These are phyloP conservation scores for Taphrina sp. DNA, from an alignment of 1,139 yeast genomes.

Conservation along the genomic window DNA sequence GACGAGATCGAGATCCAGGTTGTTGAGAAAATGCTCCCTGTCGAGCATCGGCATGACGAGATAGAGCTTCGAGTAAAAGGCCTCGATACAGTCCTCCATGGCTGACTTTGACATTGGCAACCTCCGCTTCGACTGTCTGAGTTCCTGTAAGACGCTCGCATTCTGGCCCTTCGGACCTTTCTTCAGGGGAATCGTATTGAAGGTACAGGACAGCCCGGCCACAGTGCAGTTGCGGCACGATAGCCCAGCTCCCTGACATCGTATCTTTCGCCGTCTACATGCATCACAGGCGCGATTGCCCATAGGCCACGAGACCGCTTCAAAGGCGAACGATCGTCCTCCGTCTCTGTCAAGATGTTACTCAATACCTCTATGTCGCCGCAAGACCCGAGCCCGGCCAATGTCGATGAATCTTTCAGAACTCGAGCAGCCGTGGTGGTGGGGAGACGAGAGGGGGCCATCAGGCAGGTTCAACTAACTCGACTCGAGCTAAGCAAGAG, in stretches of 20 bases:
- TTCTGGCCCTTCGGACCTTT: slow-evolving; percentile 30
- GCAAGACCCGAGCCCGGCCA: no score
- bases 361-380: no score
- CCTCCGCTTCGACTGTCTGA: slow-evolving; percentile 7
- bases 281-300: slow-evolving; percentile 36
- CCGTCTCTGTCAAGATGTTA: no score
- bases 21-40: slow-evolving; percentile 2
- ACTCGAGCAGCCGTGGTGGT: no score
- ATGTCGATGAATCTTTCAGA: no score
- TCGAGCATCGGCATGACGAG: slow-evolving; percentile 22
- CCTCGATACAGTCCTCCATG: slow-evolving; percentile 10
- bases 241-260: slow-evolving; percentile 34
- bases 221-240: slow-evolving; percentile 21
- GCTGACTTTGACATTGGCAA: slow-evolving; percentile 14
- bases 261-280: slow-evolving; percentile 36
- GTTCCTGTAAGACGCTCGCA: slow-evolving; percentile 23
- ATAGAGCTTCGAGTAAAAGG: slow-evolving; percentile 24
- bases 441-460: no score
- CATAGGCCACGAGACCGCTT: no score
- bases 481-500: no score
- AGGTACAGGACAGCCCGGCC: slow-evolving; percentile 19
- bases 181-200: slow-evolving; percentile 22
- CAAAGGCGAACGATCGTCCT: no score
- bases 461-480: no score
- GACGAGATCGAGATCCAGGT: slow-evolving; percentile 8